Percentiles rank a stretch among this genome's conserved stretches.
Evolutionary conservation across 371 early-diverging fungal species (phyloP).

Genomic region (Mortierella sp.): DNA sequence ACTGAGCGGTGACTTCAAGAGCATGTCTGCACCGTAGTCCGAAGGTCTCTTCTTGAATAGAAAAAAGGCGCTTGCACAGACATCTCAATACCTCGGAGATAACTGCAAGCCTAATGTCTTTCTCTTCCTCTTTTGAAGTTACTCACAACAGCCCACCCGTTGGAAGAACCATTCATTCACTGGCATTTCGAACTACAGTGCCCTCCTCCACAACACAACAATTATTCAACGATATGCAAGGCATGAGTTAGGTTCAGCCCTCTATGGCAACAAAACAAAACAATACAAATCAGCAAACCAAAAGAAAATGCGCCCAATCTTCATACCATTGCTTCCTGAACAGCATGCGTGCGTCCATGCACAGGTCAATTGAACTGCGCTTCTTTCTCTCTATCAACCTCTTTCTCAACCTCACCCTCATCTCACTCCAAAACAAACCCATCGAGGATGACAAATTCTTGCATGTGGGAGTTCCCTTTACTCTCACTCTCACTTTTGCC

Average conservation of each 20-base stretch:
- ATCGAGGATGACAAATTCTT: background rate
- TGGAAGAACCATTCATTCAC: background rate
- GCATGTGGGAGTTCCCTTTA: background rate
- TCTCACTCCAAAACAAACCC: background rate
- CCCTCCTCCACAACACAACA: conserved; percentile 1
- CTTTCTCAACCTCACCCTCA: background rate
- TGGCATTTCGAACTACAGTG: background rate
- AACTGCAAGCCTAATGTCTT: background rate
- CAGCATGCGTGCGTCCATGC: background rate
- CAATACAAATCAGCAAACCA: background rate
- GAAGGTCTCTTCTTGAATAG: background rate
- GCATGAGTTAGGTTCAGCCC: background rate
- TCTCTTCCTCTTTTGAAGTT: too few species aligned
- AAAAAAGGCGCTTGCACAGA: too few species aligned
- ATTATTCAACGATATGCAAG: conserved; percentile 3
- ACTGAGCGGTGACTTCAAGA: too few species aligned
- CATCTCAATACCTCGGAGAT: too few species aligned
- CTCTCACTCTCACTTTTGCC: background rate
- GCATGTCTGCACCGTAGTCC: background rate
- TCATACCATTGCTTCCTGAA: background rate
- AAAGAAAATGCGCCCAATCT: background rate
- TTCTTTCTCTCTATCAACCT: too few species aligned
- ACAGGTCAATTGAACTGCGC: background rate
- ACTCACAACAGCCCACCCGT: background rate
- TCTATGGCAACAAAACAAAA: background rate